Percentiles rank a stretch among this genome's conserved stretches.
These are phyloP conservation scores for Ophiocordyceps camponoti-floridani DNA, from an alignment of 2,329 filamentous ascomycete species.

Conservation along the genomic window DNA sequence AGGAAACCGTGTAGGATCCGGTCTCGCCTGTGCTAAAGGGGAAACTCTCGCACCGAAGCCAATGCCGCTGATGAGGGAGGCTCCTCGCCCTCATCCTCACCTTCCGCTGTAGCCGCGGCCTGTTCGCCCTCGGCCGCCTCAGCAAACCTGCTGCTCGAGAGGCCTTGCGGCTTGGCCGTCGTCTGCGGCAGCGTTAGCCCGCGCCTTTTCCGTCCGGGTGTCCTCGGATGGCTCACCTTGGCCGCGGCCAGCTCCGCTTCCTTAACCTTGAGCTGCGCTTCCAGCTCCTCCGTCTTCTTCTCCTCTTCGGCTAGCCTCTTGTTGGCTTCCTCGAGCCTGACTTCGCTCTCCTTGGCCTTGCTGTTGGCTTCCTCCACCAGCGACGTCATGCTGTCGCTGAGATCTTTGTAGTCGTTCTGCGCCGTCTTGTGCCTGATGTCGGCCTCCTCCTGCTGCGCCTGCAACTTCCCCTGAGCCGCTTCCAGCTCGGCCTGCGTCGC, in stretches of 20 bases:
- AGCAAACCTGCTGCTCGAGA: conserved; percentile 37
- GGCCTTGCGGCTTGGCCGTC: conserved; percentile 27
- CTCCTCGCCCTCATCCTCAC: conserved; percentile 36
- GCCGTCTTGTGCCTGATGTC: conserved; percentile 35
- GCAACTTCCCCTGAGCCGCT: conserved; percentile 32
- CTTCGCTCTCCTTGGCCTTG: conserved; percentile 32
- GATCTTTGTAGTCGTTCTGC: conserved; percentile 41
- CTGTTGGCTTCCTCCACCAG: conserved; percentile 40
- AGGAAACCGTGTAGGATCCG: conserved; percentile 7
- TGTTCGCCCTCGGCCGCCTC: conserved; percentile 17
- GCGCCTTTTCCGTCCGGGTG: not conserved
- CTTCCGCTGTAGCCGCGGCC: conserved; percentile 25
- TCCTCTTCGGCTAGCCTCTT: conserved; percentile 27
- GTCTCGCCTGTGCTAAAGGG: conserved; percentile 14
- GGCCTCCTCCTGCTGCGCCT: conserved; percentile 30
- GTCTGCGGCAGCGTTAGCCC: conserved; percentile 3
- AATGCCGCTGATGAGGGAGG: conserved; percentile 48
- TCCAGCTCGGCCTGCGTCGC: conserved; percentile 17
- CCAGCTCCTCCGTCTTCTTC: conserved; percentile 28
- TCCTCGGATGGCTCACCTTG: conserved; percentile 22
- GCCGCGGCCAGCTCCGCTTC: conserved; percentile 45
- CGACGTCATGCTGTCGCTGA: conserved; percentile 43
- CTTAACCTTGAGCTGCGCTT: conserved; percentile 41
- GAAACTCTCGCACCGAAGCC: conserved; percentile 45
- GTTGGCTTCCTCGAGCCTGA: conserved; percentile 26